Evolutionary conservation across 2,329 filamentous ascomycete genomes (phyloP).

Genomic region (Paraphaeosphaeria sporulosa): DNA sequence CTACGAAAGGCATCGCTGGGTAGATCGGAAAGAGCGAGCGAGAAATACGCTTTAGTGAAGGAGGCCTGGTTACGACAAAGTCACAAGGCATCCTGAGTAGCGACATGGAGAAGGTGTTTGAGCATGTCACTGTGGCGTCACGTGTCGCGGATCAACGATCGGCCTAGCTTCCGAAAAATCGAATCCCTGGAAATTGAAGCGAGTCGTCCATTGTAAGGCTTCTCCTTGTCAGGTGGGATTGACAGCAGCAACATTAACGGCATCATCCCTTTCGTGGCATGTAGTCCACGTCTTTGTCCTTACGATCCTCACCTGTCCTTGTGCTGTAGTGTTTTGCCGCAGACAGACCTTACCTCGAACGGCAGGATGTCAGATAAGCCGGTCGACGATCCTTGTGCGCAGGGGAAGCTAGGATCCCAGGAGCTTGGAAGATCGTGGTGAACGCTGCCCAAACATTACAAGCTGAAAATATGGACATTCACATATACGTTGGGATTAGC

Average conservation of each 20-base stretch:
- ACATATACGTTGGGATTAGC: background rate
- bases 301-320: background rate
- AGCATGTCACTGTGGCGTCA: too few species aligned
- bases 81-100: background rate
- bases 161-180: background rate
- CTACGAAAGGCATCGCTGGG: background rate
- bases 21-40: background rate
- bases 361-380: background rate
- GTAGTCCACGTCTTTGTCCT: background rate
- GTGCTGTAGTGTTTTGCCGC: background rate
- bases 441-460: background rate
- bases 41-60: background rate
- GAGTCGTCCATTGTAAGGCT: background rate
- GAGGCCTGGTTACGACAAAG: too few species aligned
- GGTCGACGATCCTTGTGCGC: background rate
- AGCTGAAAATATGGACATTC: background rate
- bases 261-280: background rate
- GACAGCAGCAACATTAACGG: background rate
- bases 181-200: background rate
- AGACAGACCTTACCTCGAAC: too few species aligned
- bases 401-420: background rate
- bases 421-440: background rate
- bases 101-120: background rate
- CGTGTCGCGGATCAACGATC: too few species aligned
- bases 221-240: background rate